Base-by-base conservation (phyloP, 192 early-diverging fungal genomes). In the Mortierella hygrophila region DNA sequence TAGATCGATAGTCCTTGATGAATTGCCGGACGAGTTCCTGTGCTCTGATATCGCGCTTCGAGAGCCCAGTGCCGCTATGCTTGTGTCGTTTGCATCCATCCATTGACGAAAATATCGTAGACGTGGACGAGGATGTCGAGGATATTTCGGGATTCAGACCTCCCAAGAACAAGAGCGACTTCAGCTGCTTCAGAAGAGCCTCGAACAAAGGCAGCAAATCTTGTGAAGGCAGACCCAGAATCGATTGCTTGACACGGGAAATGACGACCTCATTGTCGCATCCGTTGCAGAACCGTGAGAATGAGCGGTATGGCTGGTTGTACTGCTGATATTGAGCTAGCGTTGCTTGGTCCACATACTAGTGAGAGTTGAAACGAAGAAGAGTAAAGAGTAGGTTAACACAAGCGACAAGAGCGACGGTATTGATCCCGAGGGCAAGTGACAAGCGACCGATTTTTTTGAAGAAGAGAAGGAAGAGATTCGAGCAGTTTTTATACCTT, bases 281-380 rank as follows among this genome's bases (percentile, higher is more conserved):
- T 18, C 81, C 82, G 13, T 77, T 78, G 76, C 92, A 93, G 81
- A 87, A 91, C 10, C 92, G 76, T 13, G 85, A 87, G 60, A 90
- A 93, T 13, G 88, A 89, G 0, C 91, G 88, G 42, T 91, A 93
- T 6, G 92, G 92, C 68, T 88, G 89, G 78, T 93, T 93, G 71
- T 87, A 93, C 42, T 82, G 88, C 32, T 92, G 81, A 72, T 92
- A 93, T 6, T 85, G 82, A 21, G 88, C 88, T 37, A 88, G 76
- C 18, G 88, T 87, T 13, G 68, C 68, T 55, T 82, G 77, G 42
- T 90, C 89, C 3, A 93, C 92, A 74, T 89, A 93, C 87, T 89
- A 86, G 21, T 16, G 38, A 38, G n/a, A 20, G 20, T 41, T 13
- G 26, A 29, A 49, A 20, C 21, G 16, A 32, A 10, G n/a, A 18